Evolutionary conservation across 495 filamentous ascomycete genomes (phyloP).

Genomic region (Podospora fimiseda): DNA sequence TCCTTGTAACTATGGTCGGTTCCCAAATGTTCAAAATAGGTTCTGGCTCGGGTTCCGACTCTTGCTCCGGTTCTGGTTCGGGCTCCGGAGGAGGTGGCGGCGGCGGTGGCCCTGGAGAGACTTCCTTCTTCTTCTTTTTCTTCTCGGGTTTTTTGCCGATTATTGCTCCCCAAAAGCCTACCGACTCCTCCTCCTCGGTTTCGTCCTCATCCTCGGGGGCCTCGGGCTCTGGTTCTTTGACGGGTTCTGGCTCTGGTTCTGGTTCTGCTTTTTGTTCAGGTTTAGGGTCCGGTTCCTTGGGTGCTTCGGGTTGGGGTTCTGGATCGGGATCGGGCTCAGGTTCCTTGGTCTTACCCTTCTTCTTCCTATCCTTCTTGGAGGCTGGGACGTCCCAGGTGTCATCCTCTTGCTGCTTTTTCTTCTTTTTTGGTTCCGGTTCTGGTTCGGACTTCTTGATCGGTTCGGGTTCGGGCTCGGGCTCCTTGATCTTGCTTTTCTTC

Average conservation of each 20-base stretch:
- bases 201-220: no score
- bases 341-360: no score
- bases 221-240: background rate
- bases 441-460: slow-evolving; percentile 12
- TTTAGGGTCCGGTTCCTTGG: slow-evolving; percentile 4
- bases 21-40: slow-evolving; percentile 21
- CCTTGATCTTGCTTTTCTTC: slow-evolving; percentile 27
- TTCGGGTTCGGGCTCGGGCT: slow-evolving; percentile 5
- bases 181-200: background rate
- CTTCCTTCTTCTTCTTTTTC: slow-evolving; percentile 6
- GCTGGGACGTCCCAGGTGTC: slow-evolving; percentile 1
- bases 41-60: slow-evolving; percentile 18
- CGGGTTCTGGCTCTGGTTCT: slow-evolving; percentile 8
- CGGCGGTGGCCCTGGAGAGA: background rate
- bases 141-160: slow-evolving; percentile 3
- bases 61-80: slow-evolving; percentile 10
- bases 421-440: slow-evolving; percentile 8
- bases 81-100: background rate
- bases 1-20: slow-evolving; percentile 9
- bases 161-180: background rate
- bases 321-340: slow-evolving; percentile 9
- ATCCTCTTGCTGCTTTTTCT: slow-evolving; percentile 14
- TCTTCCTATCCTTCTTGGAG: no score
- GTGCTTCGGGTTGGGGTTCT: slow-evolving; percentile 6
- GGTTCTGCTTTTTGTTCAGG: no score